These are phyloP conservation scores for Cladophialophora exuberans DNA, from an alignment of 2,329 filamentous ascomycete species.

Conservation along the genomic window DNA sequence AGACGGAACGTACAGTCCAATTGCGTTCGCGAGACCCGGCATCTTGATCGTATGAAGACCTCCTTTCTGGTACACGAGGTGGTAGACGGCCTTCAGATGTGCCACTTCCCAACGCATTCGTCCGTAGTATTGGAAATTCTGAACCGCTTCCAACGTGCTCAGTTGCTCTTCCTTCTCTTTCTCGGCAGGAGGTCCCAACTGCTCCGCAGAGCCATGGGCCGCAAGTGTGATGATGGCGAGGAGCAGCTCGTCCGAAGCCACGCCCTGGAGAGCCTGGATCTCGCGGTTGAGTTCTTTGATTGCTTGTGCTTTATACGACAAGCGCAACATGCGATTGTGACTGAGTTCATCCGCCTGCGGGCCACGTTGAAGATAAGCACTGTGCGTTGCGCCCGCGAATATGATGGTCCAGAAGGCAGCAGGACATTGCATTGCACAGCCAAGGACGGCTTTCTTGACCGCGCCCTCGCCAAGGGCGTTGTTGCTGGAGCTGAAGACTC, in stretches of 20 bases:
- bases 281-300: conserved; percentile 14
- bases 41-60: conserved; percentile 16
- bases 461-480: not conserved
- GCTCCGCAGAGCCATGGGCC: conserved; percentile 17
- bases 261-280: conserved; percentile 6
- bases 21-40: conserved; percentile 20
- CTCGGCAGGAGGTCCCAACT: conserved; percentile 6
- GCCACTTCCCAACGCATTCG: conserved; percentile 15
- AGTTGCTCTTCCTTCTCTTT: conserved; percentile 9
- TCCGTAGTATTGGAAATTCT: conserved; percentile 21
- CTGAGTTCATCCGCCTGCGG: not conserved
- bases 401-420: conserved; percentile 21
- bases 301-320: conserved; percentile 19
- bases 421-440: conserved; percentile 14
- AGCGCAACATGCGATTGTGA: conserved; percentile 4
- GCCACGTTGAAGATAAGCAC: conserved; percentile 11
- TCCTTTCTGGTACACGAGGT: conserved; percentile 19
- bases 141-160: conserved; percentile 9
- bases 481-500: conserved; percentile 15
- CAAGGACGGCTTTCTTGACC: conserved; percentile 20
- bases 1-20: conserved; percentile 15
- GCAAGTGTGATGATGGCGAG: conserved; percentile 20
- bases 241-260: conserved; percentile 14
- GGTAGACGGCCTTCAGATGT: conserved; percentile 17
- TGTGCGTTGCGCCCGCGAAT: conserved; percentile 23